Conservation (phyloP, 164 flowering plant species). For the Magnolia kwangsiensis region DNA sequence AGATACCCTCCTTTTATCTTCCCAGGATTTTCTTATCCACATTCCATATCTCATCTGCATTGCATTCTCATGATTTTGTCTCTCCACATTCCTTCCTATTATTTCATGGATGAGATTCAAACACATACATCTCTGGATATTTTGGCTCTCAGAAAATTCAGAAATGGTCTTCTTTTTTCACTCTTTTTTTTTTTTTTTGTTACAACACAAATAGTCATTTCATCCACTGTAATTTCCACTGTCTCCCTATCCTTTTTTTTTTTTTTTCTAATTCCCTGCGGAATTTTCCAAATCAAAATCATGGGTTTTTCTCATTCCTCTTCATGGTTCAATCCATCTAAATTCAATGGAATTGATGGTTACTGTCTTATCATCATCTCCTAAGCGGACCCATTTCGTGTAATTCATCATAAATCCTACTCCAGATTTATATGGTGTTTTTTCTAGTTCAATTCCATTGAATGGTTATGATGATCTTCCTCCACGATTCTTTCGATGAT, state of each 20-base stretch:
- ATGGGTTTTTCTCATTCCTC: slow-evolving; percentile 5
- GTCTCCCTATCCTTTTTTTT: slow-evolving; percentile 1
- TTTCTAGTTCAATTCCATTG: too few relatives aligned
- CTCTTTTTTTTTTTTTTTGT: too few relatives aligned
- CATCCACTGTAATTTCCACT: slow-evolving; percentile 8
- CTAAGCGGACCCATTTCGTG: neutral
- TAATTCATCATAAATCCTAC: too few relatives aligned
- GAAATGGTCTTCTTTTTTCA: neutral
- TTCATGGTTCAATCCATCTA: too few relatives aligned
- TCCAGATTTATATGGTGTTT: too few relatives aligned
- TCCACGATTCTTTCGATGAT: neutral
- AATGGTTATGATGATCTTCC: neutral
- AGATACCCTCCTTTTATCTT: neutral
- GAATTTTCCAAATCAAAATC: neutral
- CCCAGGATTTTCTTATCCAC: slow-evolving; percentile 22
- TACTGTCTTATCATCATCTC: neutral
- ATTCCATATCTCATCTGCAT: neutral
- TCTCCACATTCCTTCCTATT: neutral
- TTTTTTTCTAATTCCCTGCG: neutral
- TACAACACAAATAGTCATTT: neutral
- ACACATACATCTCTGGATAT: neutral
- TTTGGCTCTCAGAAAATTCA: slow-evolving; percentile 4
- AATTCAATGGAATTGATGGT: neutral
- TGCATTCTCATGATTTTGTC: neutral
- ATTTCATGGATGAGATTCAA: slow-evolving; percentile 16